Base-by-base conservation (phyloP, 257 asterid species). In the Craterostigma plantagineum region DNA sequence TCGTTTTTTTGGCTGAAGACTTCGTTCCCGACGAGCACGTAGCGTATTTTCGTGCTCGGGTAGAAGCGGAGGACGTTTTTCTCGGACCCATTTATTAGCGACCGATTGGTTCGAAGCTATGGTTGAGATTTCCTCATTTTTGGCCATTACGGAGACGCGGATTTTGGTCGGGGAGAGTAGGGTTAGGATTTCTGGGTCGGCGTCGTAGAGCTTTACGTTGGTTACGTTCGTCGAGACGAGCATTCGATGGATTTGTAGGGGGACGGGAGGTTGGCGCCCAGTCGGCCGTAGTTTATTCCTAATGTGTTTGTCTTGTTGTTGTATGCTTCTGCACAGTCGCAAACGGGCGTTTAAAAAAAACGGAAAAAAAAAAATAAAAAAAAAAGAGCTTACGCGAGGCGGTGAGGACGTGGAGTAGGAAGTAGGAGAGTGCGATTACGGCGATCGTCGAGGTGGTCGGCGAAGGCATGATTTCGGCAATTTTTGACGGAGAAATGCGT, bases 11-110 rank as follows among this genome's bases (percentile, higher is more conserved):
- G 33, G 56, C 73, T 67, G 33, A 84, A 59, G 8, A 84, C 63
- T 46, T 83, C 93, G 47, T 83, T 79, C 6, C 95, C 93, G 0
- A 79, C 80, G 0, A 79, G 64, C 4, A 83, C 38, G 61, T 34
- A 73, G 2, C 91, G 62, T 45, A 83, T 71, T 46, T 45, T 66
- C 0, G 91, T 73, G 35, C 9, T 35, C 2, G 95, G 91, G 45
- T 75, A 64, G 60, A 63, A 59, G 0, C 72, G 23, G 0, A 83
- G 50, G 49, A 83, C 62, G 34, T 76, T 83, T n/a, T 0, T 67
- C 60, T 0, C 34, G 53, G n/a, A 76, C 72, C 95, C 95, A 83
- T 15, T 18, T 49, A 36, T 76, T 55, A 7, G 86, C 77, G 0
- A 35, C 18, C 0, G 76, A 42, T 12, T 68, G 75, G 59, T 62